Conservation (phyloP, 140 eudicot genomes). For the Bidens hawaiensis region DNA sequence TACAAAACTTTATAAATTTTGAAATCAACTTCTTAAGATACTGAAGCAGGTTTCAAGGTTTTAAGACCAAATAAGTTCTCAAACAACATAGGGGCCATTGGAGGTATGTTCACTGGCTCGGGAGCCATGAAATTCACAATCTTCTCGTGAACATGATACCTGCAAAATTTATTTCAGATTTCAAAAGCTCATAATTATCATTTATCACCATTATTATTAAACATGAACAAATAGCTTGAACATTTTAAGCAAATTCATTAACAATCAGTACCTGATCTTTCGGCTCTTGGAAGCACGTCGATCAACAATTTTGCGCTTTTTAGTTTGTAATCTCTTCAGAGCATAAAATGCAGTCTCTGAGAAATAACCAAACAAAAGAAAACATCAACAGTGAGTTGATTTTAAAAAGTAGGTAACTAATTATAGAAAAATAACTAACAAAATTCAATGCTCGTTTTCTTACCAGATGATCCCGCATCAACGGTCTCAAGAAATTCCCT, state of each 20-base stretch:
- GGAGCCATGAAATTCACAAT: conserved; percentile 93
- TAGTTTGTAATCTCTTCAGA: conserved; percentile 71
- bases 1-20: conserved; percentile 4
- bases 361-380: background rate
- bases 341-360: conserved; percentile 84
- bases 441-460: conserved; percentile 11
- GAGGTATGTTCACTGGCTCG: conserved; percentile 56
- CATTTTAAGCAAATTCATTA: background rate
- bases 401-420: background rate
- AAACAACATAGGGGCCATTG: conserved; percentile 70
- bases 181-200: background rate
- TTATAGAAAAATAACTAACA: background rate
- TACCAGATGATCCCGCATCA: conserved; percentile 85
- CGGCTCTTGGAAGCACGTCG: conserved; percentile 97
- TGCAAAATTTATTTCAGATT: conserved; percentile 25
- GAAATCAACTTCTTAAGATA: conserved; percentile 1
- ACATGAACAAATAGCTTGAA: background rate
- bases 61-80: conserved; percentile 69
- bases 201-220: background rate
- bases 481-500: conserved; percentile 82
- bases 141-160: conserved; percentile 85
- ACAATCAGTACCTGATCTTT: conserved; percentile 52
- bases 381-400: background rate
- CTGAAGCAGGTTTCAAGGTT: conserved; percentile 31
- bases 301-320: conserved; percentile 81